These are phyloP conservation scores for Rosa hybrid DNA, from an alignment of 331 rosid species.

Conservation along the genomic window DNA sequence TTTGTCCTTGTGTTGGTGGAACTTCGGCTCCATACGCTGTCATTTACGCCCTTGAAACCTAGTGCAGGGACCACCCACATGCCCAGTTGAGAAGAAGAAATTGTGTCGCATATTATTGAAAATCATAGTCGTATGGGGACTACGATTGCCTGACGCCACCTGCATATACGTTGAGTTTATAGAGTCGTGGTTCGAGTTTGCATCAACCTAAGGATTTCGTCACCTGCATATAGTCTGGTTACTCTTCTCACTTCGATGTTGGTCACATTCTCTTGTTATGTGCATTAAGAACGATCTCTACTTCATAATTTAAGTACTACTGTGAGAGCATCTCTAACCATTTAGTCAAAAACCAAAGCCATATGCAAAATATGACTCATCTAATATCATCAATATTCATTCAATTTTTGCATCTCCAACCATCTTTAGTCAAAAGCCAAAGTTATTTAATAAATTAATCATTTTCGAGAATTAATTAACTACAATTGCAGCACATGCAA, in stretches of 20 bases:
- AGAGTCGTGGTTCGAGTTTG: background rate
- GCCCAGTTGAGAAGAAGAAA: background rate
- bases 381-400: no score
- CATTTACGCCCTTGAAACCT: slow-evolving; percentile 25
- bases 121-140: slow-evolving; percentile 8
- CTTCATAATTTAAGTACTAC: background rate
- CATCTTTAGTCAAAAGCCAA: no score
- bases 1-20: slow-evolving; percentile 42
- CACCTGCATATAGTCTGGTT: background rate
- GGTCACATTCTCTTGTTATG: background rate
- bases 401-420: no score
- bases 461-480: no score
- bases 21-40: slow-evolving; percentile 42
- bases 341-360: no score
- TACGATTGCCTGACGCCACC: slow-evolving; percentile 43
- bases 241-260: background rate
- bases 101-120: background rate
- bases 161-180: background rate
- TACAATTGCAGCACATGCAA: no score
- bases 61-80: slow-evolving; percentile 52
- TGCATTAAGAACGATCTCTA: background rate
- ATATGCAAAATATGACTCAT: no score
- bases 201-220: background rate
- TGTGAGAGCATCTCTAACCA: no score
- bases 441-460: no score